phyloP scores from a whole-genome alignment of 1,284 basidiomycete species.

The Peniophora sp. region DNA sequence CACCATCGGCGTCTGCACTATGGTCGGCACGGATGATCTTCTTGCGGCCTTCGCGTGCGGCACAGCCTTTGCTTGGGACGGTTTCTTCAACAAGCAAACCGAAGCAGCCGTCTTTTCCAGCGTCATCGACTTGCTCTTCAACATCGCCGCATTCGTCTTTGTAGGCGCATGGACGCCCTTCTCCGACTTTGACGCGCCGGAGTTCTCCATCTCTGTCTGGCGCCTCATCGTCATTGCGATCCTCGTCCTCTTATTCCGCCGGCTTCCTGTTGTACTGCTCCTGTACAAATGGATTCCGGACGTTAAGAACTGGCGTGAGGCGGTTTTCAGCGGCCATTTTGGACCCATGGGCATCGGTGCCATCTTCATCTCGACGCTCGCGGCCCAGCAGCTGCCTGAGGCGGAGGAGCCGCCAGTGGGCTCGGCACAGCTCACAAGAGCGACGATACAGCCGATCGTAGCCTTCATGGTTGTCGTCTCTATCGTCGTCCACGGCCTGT shows the following conservation, averaged over 20 bases:
- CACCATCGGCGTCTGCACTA: constrained; percentile 76
- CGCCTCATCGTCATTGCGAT: constrained; percentile 78
- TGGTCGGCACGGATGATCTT: constrained; percentile 91
- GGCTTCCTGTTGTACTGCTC: constrained; percentile 78
- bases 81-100: constrained; percentile 95
- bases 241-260: constrained; percentile 68
- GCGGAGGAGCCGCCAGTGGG: constrained; percentile 44
- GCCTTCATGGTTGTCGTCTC: constrained; percentile 89
- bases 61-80: constrained; percentile 97
- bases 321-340: constrained; percentile 87
- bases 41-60: constrained; percentile 94
- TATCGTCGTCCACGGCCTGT: constrained; percentile 82
- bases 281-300: constrained; percentile 90
- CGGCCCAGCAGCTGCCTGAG: constrained; percentile 59
- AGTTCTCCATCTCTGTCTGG: constrained; percentile 73
- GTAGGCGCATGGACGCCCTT: constrained; percentile 96
- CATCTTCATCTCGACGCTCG: constrained; percentile 87
- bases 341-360: constrained; percentile 90
- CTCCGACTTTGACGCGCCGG: constrained; percentile 55
- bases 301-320: constrained; percentile 84
- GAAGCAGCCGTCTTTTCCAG: constrained; percentile 93
- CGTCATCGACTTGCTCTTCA: constrained; percentile 91
- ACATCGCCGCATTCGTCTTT: constrained; percentile 85
- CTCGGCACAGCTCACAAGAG: constrained; percentile 60
- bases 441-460: constrained; percentile 83